Evolutionary conservation across 2,329 filamentous ascomycete species (phyloP).

Genomic region (Verticillium nubilum): DNA sequence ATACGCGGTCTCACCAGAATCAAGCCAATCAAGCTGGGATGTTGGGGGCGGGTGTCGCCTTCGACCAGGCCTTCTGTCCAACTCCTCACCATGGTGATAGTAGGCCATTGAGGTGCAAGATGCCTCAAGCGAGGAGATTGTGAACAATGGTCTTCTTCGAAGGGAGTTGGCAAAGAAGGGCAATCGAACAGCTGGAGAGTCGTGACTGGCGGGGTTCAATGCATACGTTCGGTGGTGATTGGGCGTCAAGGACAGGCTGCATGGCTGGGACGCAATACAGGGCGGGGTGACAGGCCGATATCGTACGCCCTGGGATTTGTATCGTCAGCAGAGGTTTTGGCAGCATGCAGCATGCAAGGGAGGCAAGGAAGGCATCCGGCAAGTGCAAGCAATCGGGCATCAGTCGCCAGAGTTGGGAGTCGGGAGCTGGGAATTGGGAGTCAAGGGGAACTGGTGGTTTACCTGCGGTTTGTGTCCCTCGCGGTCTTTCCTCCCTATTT

Average conservation of each 20-base stretch:
- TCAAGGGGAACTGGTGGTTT: neutral
- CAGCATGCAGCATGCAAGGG: neutral
- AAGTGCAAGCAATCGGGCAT: conserved; percentile 10
- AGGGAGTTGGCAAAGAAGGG: neutral
- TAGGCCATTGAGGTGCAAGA: conserved; percentile 12
- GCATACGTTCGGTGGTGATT: conserved; percentile 10
- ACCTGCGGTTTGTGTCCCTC: neutral
- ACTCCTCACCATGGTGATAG: conserved; percentile 10
- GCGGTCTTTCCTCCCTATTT: neutral
- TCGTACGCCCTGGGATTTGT: conserved; percentile 9
- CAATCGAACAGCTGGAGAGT: conserved; percentile 11
- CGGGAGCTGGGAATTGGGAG: neutral
- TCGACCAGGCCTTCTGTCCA: conserved; percentile 10
- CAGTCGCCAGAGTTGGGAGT: conserved; percentile 3
- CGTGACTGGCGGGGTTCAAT: conserved; percentile 9
- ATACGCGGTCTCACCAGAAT: conserved; percentile 15
- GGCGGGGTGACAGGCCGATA: conserved; percentile 9
- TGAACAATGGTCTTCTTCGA: neutral
- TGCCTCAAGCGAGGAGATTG: conserved; percentile 10
- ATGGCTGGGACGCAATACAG: conserved; percentile 8
- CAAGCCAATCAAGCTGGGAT: conserved; percentile 24
- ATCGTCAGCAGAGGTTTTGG: neutral
- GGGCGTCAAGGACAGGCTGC: conserved; percentile 7
- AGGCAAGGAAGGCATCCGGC: neutral
- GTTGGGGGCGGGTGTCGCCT: conserved; percentile 16